Evolutionary conservation across 116 monocot genomes (phyloP).

Genomic region (Cymodocea nodosa): DNA sequence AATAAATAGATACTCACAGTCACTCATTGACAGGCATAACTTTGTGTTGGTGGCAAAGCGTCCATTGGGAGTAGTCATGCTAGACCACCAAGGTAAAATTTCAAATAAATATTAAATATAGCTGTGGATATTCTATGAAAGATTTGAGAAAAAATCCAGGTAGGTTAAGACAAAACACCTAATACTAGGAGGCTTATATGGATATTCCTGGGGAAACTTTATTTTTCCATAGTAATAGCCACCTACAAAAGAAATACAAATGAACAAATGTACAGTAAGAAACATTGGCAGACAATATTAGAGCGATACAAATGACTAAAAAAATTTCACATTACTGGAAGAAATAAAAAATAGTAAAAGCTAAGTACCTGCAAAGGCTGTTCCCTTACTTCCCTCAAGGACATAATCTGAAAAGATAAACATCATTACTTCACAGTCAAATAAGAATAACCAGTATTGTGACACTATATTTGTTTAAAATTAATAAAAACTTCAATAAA

Average conservation of each 20-base stretch:
- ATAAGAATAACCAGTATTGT: too few species aligned
- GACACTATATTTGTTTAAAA: too few species aligned
- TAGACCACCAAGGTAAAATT: constrained; percentile 10
- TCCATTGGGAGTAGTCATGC: constrained; percentile 98
- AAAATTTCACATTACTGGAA: too few species aligned
- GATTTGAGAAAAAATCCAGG: neutral
- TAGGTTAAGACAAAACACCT: constrained; percentile 33
- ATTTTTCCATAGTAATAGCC: constrained; percentile 98
- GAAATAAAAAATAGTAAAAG: neutral
- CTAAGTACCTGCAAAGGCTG: constrained; percentile 77
- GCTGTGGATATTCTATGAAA: neutral
- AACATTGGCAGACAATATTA: neutral
- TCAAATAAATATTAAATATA: neutral
- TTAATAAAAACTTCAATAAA: too few species aligned
- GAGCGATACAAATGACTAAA: too few species aligned
- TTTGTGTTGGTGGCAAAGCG: constrained; percentile 87
- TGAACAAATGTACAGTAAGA: neutral
- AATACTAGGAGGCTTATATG: constrained; percentile 97
- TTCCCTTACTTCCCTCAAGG: constrained; percentile 95
- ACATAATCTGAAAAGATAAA: constrained; percentile 70
- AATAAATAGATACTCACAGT: constrained; percentile 55
- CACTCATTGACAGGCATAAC: constrained; percentile 98
- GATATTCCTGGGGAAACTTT: constrained; percentile 96
- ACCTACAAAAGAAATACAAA: constrained; percentile 25
- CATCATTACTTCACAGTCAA: neutral